These are phyloP conservation scores for Pythium biforme DNA, from an alignment of 352 stramenopile genomes.

Conservation along the genomic window DNA sequence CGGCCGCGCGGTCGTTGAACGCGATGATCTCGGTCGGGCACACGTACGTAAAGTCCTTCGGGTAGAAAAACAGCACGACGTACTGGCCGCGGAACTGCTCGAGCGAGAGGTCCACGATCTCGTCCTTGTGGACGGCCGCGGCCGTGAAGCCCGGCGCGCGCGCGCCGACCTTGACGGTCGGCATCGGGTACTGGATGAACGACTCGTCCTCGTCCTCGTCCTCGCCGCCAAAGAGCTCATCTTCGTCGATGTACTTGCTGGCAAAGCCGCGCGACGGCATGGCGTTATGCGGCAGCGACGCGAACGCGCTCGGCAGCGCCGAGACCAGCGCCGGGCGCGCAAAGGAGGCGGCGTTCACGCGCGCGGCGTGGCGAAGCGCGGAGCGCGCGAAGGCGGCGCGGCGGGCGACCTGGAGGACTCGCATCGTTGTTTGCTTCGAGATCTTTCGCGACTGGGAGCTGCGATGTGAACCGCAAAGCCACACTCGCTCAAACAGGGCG, in stretches of 20 bases:
- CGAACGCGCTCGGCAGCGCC: conserved; percentile 8
- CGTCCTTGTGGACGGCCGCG: conserved; percentile 69
- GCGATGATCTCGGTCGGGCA: conserved; percentile 92
- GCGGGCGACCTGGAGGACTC: conserved; percentile 20
- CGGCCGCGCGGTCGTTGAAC: conserved; percentile 80
- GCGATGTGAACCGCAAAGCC: too few relatives aligned
- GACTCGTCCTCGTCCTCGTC: conserved; percentile 55
- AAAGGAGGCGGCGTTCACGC: conserved; percentile 1
- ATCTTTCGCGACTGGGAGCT: not conserved
- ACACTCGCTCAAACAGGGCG: conserved; percentile 1
- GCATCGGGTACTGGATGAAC: conserved; percentile 77
- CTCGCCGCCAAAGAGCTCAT: conserved; percentile 65
- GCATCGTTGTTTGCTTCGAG: conserved; percentile 10
- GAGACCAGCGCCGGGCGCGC: conserved; percentile 17
- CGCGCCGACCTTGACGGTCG: conserved; percentile 55
- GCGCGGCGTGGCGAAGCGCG: conserved; percentile 6
- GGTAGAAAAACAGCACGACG: conserved; percentile 91
- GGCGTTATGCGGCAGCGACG: not conserved
- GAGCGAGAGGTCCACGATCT: conserved; percentile 82
- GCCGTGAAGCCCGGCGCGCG: conserved; percentile 77
- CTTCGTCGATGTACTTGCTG: conserved; percentile 32
- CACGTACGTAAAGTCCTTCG: conserved; percentile 90
- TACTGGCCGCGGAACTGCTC: conserved; percentile 88
- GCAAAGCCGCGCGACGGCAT: conserved; percentile 42
- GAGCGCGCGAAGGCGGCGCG: conserved; percentile 10